Evolutionary conservation across 805 yeast genomes (phyloP), one percentile per base, ranked within the genome.

Genomic region (Suhomyces sp.): DNA sequence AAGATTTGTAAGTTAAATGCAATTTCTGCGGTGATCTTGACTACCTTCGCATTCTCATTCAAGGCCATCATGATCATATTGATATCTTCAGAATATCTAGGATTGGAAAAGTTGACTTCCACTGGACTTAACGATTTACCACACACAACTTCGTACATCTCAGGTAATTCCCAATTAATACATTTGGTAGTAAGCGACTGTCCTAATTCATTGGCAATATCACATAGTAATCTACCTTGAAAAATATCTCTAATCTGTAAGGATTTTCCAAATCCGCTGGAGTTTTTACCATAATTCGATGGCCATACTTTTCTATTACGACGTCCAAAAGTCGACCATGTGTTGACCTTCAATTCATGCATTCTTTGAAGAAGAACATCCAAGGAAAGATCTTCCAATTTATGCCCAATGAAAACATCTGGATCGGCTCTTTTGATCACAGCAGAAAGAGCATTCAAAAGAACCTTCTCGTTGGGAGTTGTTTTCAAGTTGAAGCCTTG

Each of bases 201-300:
- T 31, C 98, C 98, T 79, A 90, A 76, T 51, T 88, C 96, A 59
- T 93, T 93, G 33, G 91, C 88, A 53, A 93, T 79, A 60, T 93
- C 98, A 72, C 96, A 87, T 29, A 91, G 52, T 37, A 93, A 71
- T 48, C 98, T 74, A 23, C 98, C 98, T 24, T 88, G 78, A 51
- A 83, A 74, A 14, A 87, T 73, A 37, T 86, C 88, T 33, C 83
- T 69, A 12, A 86, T 70, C 25, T 74, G 71, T 46, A 76, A 71
- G 40, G 68, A 72, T 54, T 78, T 72, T 36, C 69, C 72, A 28
- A 49, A 54, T 5, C 60, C 58, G 24, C 69, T 65, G 31, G 68
- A 70, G 13, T 69, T 67, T 38, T 72, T 72, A 19, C 81, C 85
- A 55, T 82, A 80, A 44, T 73, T 73, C 18, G 77, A 83, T 1